Base-by-base conservation (phyloP, 2,329 filamentous ascomycete genomes). In the Nothomitra cinnamomea region DNA sequence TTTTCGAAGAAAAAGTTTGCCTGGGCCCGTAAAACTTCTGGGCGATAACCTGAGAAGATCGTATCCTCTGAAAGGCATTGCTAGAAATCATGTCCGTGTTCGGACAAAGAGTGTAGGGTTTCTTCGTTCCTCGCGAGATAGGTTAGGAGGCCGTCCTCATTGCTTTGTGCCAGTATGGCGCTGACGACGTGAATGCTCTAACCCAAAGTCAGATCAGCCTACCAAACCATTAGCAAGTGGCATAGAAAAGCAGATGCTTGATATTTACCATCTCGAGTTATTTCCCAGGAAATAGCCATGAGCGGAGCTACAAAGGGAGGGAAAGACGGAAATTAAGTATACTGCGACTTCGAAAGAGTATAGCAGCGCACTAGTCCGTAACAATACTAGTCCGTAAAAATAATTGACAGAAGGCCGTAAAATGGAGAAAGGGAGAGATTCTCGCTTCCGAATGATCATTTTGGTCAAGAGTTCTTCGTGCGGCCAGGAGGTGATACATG, bases 241-340 rank as follows among this genome's bases (percentile, higher is more conserved):
- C 5, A 45, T 45, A 45, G 41, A n/a, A 22, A 45, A 45, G 41
- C 7, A 45, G 41, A 19, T 13, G 41, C 41, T 45, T 45, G n/a
- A 45, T 45, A 45, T 19, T 22, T 13, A n/a, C n/a, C 41, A 45
- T 45, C 41, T 45, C 24, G 19, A n/a, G 41, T 45, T 22, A 17
- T 45, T 45, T 45, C 4, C 17, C n/a, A 45, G 41, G 41, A 45
- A n/a, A 45, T n/a, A 22, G 41, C n/a, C 24, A 22, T 45, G 41
- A 45, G 41, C 41, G n/a, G n/a, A 45, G 41, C 5, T 45, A 45
- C 17, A 22, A 45, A 45, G 41, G 41, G 41, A 45, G 24, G 24
- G n/a, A n/a, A n/a, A n/a, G 41, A 22, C 24, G n/a, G 41, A 45
- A 17, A 45, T 45, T 45, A 45, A 45, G 41, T 45, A 45, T 45